Base-by-base conservation (phyloP, 1,284 basidiomycete species). In the Ceratobasidium sp. region DNA sequence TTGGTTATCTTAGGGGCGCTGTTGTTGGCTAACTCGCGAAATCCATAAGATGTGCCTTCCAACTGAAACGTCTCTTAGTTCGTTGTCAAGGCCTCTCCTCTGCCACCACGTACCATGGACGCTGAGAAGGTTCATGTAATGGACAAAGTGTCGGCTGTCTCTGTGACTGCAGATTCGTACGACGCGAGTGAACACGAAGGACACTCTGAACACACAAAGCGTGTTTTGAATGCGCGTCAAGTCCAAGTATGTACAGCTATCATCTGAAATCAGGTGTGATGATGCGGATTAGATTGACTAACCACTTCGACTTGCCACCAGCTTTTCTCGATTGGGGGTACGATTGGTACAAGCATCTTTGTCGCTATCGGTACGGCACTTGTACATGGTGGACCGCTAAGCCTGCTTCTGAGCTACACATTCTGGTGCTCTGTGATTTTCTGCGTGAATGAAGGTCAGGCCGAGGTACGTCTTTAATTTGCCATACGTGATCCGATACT, bases 361-460 rank as follows among this genome's bases (percentile, higher is more conserved):
- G 70, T 74, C 50, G 70, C 70, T 48, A 64, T 74, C 20, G 70
- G 70, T 12, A 9, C 57, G 13, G 70, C 70, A 13, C 59, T 74
- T 12, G 70, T 64, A 23, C 70, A 52, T 40, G 70, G 70, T 23
- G 70, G 70, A 15, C 70, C 70, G 13, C 59, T 62, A 4, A 74
- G 70, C 40, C 40, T 74, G 71, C 71, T 73, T 74, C 50, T 78
- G 17, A 70, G 59, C 20, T 78, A 69, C 61, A 38, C 59, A 33
- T 66, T 78, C 40, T 78, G 77, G 77, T 59, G 70, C 52, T 73
- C 70, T 28, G 77, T 78, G 28, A 66, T 71, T 64, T 78, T 67
- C 54, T 67, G 59, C 26, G 77, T 78, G 20, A 78, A 78, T 28
- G 77, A 78, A 42, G 77, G 77, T n/a, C 77, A 78, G 50, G 77